Percentiles rank a stretch among this genome's conserved stretches.
Evolutionary conservation across 768 basidiomycete genomes (phyloP).

Genomic region (Amanita pallidorosea): DNA sequence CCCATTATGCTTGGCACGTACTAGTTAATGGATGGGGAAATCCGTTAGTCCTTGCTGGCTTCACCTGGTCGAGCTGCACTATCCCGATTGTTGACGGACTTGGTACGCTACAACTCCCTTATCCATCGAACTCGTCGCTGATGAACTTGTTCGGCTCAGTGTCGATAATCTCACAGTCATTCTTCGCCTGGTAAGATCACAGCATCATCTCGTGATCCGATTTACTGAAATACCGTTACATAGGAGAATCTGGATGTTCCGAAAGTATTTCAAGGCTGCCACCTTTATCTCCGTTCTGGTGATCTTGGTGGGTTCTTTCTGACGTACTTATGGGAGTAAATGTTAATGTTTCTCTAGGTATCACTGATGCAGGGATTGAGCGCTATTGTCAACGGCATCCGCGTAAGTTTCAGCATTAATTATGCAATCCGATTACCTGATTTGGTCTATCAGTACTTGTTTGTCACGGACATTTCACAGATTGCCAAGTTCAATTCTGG

Average conservation of each 20-base stretch:
- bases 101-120: background rate
- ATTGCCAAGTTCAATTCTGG: conserved; percentile 4
- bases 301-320: background rate
- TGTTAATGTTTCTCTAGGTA: background rate
- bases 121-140: background rate
- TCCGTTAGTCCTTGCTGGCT: background rate
- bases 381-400: conserved; percentile 3
- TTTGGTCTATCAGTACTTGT: background rate
- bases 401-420: background rate
- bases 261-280: background rate
- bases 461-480: background rate
- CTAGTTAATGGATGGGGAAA: conserved; percentile 2
- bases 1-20: conserved; percentile 1
- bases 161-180: background rate
- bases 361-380: conserved; percentile 3
- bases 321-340: background rate
- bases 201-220: background rate
- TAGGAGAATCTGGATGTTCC: conserved; percentile 5
- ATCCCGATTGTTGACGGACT: background rate
- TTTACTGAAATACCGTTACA: background rate
- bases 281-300: background rate
- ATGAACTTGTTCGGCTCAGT: background rate
- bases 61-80: conserved; percentile 3
- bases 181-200: conserved; percentile 4
- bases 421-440: background rate